Base-by-base conservation (phyloP, 345 rosid genomes). In the Gossypium australe region DNA sequence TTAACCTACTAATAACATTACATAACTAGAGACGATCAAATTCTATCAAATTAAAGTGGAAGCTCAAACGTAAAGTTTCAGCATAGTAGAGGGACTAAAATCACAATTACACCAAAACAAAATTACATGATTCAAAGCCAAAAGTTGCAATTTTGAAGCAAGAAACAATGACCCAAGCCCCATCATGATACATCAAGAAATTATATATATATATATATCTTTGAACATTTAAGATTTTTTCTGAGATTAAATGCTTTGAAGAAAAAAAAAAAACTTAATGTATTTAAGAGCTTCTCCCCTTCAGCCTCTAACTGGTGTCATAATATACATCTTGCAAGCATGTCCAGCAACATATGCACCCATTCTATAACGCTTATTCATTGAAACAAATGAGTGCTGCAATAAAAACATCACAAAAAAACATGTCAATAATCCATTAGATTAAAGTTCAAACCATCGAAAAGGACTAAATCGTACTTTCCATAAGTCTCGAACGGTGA, bases 401-500 rank as follows among this genome's bases (percentile, higher is more conserved):
- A 70, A 76, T 0, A n/a, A 25, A 63, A 52, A 29, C 12, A 22
- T 20, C 51, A 59, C 16, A 3, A 24, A 43, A 22, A 20, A 57
- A 58, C 62, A 58, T 3, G 34, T 58, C 34, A 58, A 2, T 4
- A 22, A 58, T 58, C 24, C 62, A 56, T 56, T 53, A 7, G 2
- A 6, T 53, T n/a, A 7, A 53, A 53, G 25, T 56, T 20, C 11
- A 56, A 62, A 34, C 20, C 47, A 41, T 7, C 2, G 12, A 11
- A 64, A 7, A 66, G 18, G 38, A 17, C 57, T 43, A 13, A 16
- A 45, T 4, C 71, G 16, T 80, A 89, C 90, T 78, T 66, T 75
- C 93, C 89, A 85, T 47, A 89, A 76, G 57, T 85, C 90, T 62
- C 86, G 70, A 67, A 80, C 78, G 17, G 57, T 13, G 11, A 74